A percentile compares a stretch with the other conserved stretches of the same genome.
Conservation (phyloP, 352 stramenopile species). For the Blastocystis sp. region DNA sequence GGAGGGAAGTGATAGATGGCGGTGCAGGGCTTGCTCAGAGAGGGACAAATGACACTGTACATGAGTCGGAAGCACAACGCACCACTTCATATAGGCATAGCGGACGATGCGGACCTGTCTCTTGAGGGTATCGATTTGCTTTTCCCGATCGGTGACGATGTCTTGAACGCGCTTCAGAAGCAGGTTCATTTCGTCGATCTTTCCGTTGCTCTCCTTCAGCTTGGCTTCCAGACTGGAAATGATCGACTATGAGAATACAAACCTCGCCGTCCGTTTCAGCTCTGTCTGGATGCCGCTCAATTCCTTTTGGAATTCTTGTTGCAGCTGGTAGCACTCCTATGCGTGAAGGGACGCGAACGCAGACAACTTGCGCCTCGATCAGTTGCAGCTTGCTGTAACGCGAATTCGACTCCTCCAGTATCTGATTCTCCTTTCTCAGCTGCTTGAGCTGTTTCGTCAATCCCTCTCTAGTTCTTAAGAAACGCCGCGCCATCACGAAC, state of each 20-base stretch:
- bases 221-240: constrained; percentile 19
- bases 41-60: constrained; percentile 25
- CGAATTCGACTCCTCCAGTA: constrained; percentile 57
- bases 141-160: neutral
- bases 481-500: neutral
- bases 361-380: constrained; percentile 23
- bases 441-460: constrained; percentile 31
- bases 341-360: neutral
- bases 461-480: neutral
- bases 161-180: neutral
- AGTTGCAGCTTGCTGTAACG: constrained; percentile 53
- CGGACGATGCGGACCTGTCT: constrained; percentile 19
- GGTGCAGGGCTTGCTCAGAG: neutral
- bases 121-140: neutral
- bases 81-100: constrained; percentile 49
- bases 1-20: neutral
- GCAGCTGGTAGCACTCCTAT: constrained; percentile 45
- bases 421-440: constrained; percentile 36
- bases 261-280: neutral
- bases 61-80: neutral
- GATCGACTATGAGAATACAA: neutral
- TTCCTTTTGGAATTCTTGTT: constrained; percentile 49
- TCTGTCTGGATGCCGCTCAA: neutral
- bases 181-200: neutral
- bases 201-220: neutral